phyloP scores from a whole-genome alignment of 2,329 filamentous ascomycete species.

The Aspergillus tamarii region DNA sequence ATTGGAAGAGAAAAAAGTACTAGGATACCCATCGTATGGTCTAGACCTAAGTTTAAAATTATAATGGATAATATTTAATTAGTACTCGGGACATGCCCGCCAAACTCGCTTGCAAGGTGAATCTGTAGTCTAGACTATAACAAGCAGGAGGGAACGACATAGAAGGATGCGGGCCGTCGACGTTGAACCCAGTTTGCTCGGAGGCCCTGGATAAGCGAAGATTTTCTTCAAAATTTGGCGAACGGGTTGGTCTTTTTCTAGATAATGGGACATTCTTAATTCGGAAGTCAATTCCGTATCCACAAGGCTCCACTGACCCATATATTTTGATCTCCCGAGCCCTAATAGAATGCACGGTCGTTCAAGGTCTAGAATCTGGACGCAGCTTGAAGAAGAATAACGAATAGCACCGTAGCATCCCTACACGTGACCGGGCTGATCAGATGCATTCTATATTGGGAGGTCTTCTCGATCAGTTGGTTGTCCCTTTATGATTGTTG shows the following conservation, averaged over 20 bases:
- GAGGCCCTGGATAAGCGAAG: not conserved
- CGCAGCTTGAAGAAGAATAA: too few relatives aligned
- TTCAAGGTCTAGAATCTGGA: not conserved
- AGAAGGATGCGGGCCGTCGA: not conserved
- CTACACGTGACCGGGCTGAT: not conserved
- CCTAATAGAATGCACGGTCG: not conserved
- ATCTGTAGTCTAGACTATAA: not conserved
- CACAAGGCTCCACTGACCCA: not conserved
- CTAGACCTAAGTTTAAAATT: not conserved
- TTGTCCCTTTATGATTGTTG: not conserved
- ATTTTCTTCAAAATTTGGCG: not conserved
- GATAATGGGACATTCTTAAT: too few relatives aligned
- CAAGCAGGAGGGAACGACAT: not conserved
- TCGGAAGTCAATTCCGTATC: not conserved
- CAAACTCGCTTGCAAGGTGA: not conserved
- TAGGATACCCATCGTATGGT: not conserved
- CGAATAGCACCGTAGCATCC: too few relatives aligned
- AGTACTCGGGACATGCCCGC: too few relatives aligned
- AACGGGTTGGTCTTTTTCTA: not conserved
- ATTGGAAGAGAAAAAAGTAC: not conserved
- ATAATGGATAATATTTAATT: slow-evolving; percentile 2
- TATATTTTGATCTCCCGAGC: not conserved
- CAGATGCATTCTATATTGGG: not conserved
- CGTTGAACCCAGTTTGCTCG: not conserved
- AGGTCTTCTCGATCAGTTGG: not conserved